These are phyloP conservation scores for Wickerhamiella kurtzmanii DNA, from an alignment of 805 yeast species.

Conservation along the genomic window DNA sequence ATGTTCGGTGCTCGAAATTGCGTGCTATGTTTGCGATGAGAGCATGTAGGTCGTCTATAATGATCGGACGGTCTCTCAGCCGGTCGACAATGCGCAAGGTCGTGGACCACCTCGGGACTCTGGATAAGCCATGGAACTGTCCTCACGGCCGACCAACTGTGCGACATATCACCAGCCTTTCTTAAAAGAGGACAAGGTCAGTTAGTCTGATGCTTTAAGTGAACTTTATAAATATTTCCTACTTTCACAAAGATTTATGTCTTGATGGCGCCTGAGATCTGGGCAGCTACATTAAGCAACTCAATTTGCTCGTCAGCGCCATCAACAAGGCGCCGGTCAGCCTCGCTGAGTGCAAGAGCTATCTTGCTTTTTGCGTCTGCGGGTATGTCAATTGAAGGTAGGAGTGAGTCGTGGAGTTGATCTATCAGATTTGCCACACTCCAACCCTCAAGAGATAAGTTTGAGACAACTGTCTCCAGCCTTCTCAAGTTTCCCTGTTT, in stretches of 20 bases:
- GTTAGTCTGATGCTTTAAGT: neutral
- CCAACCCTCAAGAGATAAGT: conserved; percentile 57
- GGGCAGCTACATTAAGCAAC: conserved; percentile 47
- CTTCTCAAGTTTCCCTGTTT: conserved; percentile 20
- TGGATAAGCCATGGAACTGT: conserved; percentile 86
- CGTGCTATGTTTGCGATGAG: conserved; percentile 83
- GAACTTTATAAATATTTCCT: neutral
- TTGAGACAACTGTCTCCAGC: conserved; percentile 32
- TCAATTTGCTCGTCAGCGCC: conserved; percentile 88
- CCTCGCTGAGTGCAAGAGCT: conserved; percentile 51
- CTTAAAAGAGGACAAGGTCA: conserved; percentile 4
- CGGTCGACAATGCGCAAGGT: conserved; percentile 49
- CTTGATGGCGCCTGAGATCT: conserved; percentile 29
- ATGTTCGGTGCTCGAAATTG: conserved; percentile 58
- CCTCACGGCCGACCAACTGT: conserved; percentile 98
- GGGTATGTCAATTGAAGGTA: conserved; percentile 38
- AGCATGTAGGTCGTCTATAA: conserved; percentile 85
- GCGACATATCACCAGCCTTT: conserved; percentile 62
- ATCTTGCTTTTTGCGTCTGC: conserved; percentile 50
- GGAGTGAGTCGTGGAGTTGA: conserved; percentile 57
- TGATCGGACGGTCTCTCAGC: conserved; percentile 73
- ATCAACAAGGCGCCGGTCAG: conserved; percentile 60
- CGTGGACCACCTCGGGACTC: conserved; percentile 49
- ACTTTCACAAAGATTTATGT: neutral
- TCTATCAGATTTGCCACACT: conserved; percentile 58